Percentiles rank a stretch among this genome's conserved stretches.
Conservation (phyloP, 1,139 yeast genomes). For the Yamadazyma dushanensis region DNA sequence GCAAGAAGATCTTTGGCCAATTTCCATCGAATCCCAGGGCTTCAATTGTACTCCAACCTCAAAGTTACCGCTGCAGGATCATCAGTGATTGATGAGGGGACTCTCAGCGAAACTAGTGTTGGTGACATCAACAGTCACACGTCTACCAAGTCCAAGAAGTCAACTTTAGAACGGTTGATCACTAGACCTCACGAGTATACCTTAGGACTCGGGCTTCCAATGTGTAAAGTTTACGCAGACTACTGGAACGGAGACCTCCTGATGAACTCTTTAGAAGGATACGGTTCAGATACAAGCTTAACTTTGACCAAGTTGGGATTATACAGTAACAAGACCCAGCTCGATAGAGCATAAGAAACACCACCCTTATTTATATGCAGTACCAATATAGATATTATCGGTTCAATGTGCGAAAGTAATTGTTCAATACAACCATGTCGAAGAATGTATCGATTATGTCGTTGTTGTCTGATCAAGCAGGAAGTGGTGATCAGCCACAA, state of each 20-base stretch:
- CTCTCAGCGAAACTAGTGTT: slow-evolving; percentile 34
- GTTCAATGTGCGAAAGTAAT: no score
- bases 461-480: no score
- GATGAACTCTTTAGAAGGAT: slow-evolving; percentile 83
- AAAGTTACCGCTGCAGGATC: slow-evolving; percentile 43
- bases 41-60: slow-evolving; percentile 41
- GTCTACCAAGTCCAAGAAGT: slow-evolving; percentile 30
- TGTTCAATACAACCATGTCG: no score
- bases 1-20: slow-evolving; percentile 59
- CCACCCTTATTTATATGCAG: background rate
- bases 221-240: slow-evolving; percentile 89
- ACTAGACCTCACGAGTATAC: slow-evolving; percentile 72
- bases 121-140: slow-evolving; percentile 37
- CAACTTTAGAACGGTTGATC: slow-evolving; percentile 49
- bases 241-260: slow-evolving; percentile 92
- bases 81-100: slow-evolving; percentile 29
- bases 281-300: slow-evolving; percentile 86
- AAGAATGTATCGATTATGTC: slow-evolving; percentile 28
- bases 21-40: slow-evolving; percentile 69
- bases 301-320: slow-evolving; percentile 76
- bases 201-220: slow-evolving; percentile 85
- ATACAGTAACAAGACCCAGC: slow-evolving; percentile 60
- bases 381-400: background rate
- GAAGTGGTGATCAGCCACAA: slow-evolving; percentile 10
- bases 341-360: slow-evolving; percentile 76